Base-by-base conservation (phyloP, 2,329 filamentous ascomycete genomes). In the Arthrinium phaeospermum region DNA sequence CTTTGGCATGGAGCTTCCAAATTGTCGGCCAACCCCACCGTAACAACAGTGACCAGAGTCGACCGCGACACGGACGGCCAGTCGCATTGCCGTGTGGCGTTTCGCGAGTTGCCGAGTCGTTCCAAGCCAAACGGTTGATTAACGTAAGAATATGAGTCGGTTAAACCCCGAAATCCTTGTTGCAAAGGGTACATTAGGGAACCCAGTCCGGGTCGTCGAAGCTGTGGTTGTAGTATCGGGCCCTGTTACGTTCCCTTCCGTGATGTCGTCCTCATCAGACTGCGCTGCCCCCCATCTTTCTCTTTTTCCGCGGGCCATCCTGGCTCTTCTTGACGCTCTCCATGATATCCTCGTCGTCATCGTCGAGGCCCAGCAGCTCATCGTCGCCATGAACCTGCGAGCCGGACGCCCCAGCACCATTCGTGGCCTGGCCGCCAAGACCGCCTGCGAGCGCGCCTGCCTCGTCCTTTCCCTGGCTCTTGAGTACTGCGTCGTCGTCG, bases 401-500 rank as follows among this genome's bases (percentile, higher is more conserved):
- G 4, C 72, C 57, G 70, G 75, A 45, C 45, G 71, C 73, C 19
- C 41, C 69, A 7, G 64, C 47, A 16, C 27, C 49, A 16, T 47
- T 24, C 8, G n/a, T 37, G 72, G 76, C 73, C 75, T 74, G 57
- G 77, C 75, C 72, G 77, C n/a, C n/a, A 19, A n/a, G 47, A 47
- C 83, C 82, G 72, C 83, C 81, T 37, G 78, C 81, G 27, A n/a
- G 30, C 46, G 19, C 67, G 2, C 53, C 69, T 46, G 72, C 69
- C 46, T 75, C 74, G 68, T 74, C 74, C 70, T 73, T 73, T 24
- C 78, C 77, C 71, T 79, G 80, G 24, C 79, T 81, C 75, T 82
- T 83, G 69, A 82, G 79, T 67, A 88, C 83, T 19, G 84, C 85
- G 72, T 91, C 91, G 79, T 92, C 91, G 76, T 92, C 91, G 70